phyloP scores from a whole-genome alignment of 2,329 filamentous ascomycete genomes.

The Arthrobotrys megalospora region DNA sequence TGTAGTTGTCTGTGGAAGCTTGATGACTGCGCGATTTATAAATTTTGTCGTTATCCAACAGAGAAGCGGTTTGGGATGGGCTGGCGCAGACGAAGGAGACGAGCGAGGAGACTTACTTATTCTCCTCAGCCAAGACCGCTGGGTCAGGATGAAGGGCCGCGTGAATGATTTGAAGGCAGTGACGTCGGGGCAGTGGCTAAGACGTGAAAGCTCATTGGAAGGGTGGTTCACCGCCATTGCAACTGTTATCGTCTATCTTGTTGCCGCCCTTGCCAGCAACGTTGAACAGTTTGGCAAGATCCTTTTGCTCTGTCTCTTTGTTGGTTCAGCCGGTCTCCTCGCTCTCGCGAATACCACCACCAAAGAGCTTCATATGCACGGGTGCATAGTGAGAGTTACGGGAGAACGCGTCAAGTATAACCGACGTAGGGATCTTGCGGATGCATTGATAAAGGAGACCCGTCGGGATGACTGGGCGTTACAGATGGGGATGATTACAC shows the following conservation, averaged over 20 bases:
- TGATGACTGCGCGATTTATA: constrained; percentile 73
- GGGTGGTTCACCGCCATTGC: constrained; percentile 72
- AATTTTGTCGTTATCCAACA: constrained; percentile 74
- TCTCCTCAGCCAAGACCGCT: constrained; percentile 71
- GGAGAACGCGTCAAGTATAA: constrained; percentile 65
- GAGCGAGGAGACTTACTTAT: constrained; percentile 71
- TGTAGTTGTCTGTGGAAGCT: constrained; percentile 69
- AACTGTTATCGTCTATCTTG: constrained; percentile 74
- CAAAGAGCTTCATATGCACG: constrained; percentile 71
- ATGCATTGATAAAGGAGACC: constrained; percentile 67
- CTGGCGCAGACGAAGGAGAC: constrained; percentile 67
- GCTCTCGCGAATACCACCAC: constrained; percentile 72
- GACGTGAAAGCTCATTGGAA: constrained; percentile 71
- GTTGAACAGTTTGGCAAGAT: constrained; percentile 72
- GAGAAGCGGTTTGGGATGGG: constrained; percentile 68
- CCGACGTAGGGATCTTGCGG: constrained; percentile 66
- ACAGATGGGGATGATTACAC: constrained; percentile 66
- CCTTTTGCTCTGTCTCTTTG: constrained; percentile 71
- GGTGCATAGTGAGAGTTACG: constrained; percentile 68
- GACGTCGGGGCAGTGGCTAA: constrained; percentile 74
- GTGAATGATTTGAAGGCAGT: constrained; percentile 75
- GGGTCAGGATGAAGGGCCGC: constrained; percentile 72
- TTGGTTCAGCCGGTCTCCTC: constrained; percentile 72
- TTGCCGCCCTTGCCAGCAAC: constrained; percentile 73
- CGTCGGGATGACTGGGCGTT: constrained; percentile 67